phyloP scores from a whole-genome alignment of 2,329 filamentous ascomycete species.

The Apiospora hydei region DNA sequence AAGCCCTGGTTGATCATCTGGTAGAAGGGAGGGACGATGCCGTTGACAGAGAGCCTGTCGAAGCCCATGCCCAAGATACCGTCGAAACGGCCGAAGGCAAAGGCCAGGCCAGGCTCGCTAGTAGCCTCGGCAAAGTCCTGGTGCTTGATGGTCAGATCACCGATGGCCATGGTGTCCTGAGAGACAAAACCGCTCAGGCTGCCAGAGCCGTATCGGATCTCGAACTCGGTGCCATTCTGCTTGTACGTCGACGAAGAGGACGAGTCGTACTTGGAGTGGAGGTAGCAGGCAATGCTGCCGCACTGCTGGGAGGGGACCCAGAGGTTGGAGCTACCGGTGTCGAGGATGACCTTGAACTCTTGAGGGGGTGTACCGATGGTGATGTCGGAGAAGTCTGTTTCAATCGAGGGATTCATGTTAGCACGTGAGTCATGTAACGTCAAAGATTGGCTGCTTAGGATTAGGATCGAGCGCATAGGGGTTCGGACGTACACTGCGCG shows the following conservation, averaged over 20 bases:
- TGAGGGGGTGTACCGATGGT: conserved; percentile 90
- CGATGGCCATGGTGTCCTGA: conserved; percentile 84
- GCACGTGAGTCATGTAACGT: neutral
- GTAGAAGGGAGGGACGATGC: conserved; percentile 95
- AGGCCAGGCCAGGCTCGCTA: conserved; percentile 92
- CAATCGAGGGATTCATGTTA: neutral
- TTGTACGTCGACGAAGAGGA: conserved; percentile 88
- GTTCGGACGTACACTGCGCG: conserved; percentile 55
- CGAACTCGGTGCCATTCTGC: conserved; percentile 90
- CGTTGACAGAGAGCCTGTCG: conserved; percentile 96
- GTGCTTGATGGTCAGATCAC: conserved; percentile 84
- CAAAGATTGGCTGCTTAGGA: neutral
- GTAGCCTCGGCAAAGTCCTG: conserved; percentile 98
- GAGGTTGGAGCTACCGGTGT: conserved; percentile 98
- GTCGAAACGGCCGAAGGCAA: conserved; percentile 97
- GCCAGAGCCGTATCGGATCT: conserved; percentile 95
- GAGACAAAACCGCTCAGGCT: conserved; percentile 94
- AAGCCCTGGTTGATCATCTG: conserved; percentile 90
- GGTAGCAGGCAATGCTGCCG: conserved; percentile 95
- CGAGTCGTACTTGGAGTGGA: conserved; percentile 96
- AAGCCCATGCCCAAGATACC: conserved; percentile 95
- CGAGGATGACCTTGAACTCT: conserved; percentile 96
- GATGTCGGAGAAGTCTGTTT: conserved; percentile 93
- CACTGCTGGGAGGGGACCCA: conserved; percentile 95
- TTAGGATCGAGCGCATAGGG: conserved; percentile 39